Evolutionary conservation across 2,329 filamentous ascomycete genomes (phyloP).

Genomic region (Venturiaceae sp.): DNA sequence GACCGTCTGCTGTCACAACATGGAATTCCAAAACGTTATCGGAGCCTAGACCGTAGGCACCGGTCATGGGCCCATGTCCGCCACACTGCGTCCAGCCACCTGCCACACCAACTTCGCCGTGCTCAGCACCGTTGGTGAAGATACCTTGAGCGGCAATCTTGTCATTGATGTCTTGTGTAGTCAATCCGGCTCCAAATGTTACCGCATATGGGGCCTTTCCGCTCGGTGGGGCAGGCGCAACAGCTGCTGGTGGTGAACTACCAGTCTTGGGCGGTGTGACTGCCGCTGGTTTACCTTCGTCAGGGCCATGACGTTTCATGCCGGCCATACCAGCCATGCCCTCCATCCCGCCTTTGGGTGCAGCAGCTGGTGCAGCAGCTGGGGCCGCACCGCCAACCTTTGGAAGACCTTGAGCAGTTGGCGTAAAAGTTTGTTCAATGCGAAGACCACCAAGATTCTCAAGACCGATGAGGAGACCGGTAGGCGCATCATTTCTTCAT

Average conservation of each 20-base stretch:
- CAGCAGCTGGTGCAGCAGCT: background rate
- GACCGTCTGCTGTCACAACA: slow-evolving; percentile 27
- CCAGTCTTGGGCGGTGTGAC: background rate
- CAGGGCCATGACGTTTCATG: background rate
- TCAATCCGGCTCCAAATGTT: slow-evolving; percentile 8
- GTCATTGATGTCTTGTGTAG: slow-evolving; percentile 8
- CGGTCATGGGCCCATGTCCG: slow-evolving; percentile 30
- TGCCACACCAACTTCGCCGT: slow-evolving; percentile 22
- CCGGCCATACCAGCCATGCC: background rate
- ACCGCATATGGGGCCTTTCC: background rate
- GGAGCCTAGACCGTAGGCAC: slow-evolving; percentile 26
- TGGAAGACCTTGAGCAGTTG: background rate
- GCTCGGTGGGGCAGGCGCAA: background rate
- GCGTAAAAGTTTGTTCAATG: slow-evolving; percentile 1
- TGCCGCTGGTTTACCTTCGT: background rate
- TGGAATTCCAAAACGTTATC: slow-evolving; percentile 26
- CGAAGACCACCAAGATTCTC: slow-evolving; percentile 1
- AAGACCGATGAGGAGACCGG: background rate
- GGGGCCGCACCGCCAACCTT: background rate
- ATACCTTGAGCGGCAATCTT: background rate
- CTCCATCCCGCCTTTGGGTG: background rate
- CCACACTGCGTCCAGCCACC: slow-evolving; percentile 34
- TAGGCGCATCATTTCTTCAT: slow-evolving; percentile 8
- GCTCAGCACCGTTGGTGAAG: slow-evolving; percentile 8
- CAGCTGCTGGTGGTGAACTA: background rate